These are phyloP conservation scores for Kluyveromyces aestuarii DNA, from an alignment of 805 yeast species.

Conservation along the genomic window DNA sequence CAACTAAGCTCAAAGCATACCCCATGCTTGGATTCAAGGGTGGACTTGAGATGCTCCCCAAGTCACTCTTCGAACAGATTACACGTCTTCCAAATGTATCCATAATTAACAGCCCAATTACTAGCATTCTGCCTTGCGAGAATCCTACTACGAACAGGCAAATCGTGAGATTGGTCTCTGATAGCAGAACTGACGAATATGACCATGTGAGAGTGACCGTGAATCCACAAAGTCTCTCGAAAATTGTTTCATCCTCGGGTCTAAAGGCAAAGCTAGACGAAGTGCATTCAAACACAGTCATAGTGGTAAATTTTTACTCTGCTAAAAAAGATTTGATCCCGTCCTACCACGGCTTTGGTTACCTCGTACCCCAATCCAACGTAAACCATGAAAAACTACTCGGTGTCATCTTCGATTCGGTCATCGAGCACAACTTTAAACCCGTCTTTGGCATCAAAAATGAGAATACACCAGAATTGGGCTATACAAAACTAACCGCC, in stretches of 20 bases:
- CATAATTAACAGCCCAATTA: not conserved
- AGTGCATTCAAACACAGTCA: constrained; percentile 37
- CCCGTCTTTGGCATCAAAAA: constrained; percentile 18
- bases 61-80: constrained; percentile 33
- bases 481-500: constrained; percentile 66
- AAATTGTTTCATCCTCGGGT: constrained; percentile 19
- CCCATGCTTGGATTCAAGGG: constrained; percentile 54
- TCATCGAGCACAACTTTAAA: constrained; percentile 51
- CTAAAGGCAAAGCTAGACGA: constrained; percentile 17
- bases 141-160: constrained; percentile 2
- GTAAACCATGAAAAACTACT: constrained; percentile 48
- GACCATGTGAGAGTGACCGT: constrained; percentile 58
- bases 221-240: constrained; percentile 34
- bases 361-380: constrained; percentile 55
- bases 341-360: constrained; percentile 69
- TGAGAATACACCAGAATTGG: constrained; percentile 12
- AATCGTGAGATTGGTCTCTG: constrained; percentile 8
- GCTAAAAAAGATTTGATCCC: constrained; percentile 35
- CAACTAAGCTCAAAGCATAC: constrained; percentile 35
- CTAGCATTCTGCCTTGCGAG: not conserved
- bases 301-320: constrained; percentile 61
- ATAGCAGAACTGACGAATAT: constrained; percentile 18
- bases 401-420: constrained; percentile 89
- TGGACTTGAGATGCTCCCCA: constrained; percentile 51
- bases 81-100: constrained; percentile 29